A percentile compares a stretch with the other conserved stretches of the same genome.
These are phyloP conservation scores for Solanum gandarillasii DNA, from an alignment of 257 asterid species.

Conservation along the genomic window DNA sequence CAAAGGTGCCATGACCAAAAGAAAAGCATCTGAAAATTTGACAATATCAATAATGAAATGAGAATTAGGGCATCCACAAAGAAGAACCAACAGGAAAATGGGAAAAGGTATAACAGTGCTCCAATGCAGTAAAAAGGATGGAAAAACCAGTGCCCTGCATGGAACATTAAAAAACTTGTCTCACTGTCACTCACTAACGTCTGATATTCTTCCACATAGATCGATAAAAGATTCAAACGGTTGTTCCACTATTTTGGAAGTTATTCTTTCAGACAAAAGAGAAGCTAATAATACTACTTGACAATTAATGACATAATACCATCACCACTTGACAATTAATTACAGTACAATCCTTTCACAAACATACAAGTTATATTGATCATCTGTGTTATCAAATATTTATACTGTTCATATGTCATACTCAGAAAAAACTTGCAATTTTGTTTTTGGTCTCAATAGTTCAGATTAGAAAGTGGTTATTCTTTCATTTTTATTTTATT, in stretches of 20 bases:
- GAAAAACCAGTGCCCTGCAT: background rate
- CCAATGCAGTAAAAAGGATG: background rate
- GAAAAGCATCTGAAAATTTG: constrained; percentile 26
- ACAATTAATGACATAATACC: background rate
- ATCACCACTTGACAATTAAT: background rate
- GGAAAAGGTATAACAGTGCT: background rate
- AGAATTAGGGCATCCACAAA: background rate
- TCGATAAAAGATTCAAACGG: background rate
- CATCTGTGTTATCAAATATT: background rate
- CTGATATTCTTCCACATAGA: background rate
- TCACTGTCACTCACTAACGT: background rate
- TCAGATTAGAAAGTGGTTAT: background rate
- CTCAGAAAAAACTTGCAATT: background rate
- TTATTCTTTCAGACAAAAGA: background rate
- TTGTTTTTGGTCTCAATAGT: background rate
- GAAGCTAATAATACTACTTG: background rate
- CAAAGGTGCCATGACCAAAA: constrained; percentile 43
- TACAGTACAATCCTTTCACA: background rate
- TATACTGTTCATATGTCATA: background rate
- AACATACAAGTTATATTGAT: background rate
- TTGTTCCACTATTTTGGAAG: background rate
- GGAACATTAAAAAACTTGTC: background rate
- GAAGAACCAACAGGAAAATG: background rate
- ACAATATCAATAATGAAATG: background rate
- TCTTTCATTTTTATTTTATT: background rate